Evolutionary conservation across 768 basidiomycete species (phyloP).

Genomic region (Boletus insuetus): DNA sequence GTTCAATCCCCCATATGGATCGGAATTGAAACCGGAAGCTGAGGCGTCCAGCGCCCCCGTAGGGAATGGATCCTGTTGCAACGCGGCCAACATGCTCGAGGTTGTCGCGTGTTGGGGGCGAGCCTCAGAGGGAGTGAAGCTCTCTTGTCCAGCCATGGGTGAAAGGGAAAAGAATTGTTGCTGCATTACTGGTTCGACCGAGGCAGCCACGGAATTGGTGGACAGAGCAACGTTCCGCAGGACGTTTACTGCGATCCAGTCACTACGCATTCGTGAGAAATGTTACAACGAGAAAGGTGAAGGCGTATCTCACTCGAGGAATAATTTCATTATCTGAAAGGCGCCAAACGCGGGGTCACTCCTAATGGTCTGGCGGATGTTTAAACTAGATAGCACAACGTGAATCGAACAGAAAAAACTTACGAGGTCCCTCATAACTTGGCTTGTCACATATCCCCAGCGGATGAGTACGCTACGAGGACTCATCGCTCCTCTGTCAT

Average conservation of each 20-base stretch:
- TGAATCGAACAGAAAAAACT: conserved; percentile 27
- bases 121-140: conserved; percentile 63
- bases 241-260: conserved; percentile 91
- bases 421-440: conserved; percentile 89
- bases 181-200: conserved; percentile 89
- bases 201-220: conserved; percentile 88
- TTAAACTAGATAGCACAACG: not conserved
- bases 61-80: conserved; percentile 75
- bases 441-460: conserved; percentile 91
- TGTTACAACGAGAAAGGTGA: conserved; percentile 1
- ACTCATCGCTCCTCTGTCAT: conserved; percentile 80
- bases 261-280: conserved; percentile 44
- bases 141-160: conserved; percentile 88
- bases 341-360: conserved; percentile 92
- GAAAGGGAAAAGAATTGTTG: conserved; percentile 85
- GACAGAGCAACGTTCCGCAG: conserved; percentile 83
- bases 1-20: conserved; percentile 66
- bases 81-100: conserved; percentile 86
- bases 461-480: conserved; percentile 85
- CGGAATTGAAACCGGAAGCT: conserved; percentile 59
- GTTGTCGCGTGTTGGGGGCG: conserved; percentile 67
- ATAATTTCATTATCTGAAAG: conserved; percentile 88
- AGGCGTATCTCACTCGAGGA: conserved; percentile 68
- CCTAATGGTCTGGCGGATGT: conserved; percentile 69
- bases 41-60: conserved; percentile 63